Base-by-base conservation (phyloP, 2,329 filamentous ascomycete species). In the Phialemonium atrogriseum region DNA sequence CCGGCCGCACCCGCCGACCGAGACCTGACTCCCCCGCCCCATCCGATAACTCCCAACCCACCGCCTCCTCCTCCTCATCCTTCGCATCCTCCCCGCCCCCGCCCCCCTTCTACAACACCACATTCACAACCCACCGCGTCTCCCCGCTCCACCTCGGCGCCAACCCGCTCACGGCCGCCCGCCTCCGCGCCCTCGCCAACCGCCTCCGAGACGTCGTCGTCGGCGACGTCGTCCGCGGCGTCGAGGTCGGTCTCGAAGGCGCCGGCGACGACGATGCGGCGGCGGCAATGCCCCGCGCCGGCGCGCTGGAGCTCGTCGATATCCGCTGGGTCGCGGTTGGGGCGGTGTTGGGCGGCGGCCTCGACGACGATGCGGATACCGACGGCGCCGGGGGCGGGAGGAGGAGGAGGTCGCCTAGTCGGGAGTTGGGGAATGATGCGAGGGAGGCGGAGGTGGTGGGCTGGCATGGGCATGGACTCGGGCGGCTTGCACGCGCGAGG, bases 201-300 rank as follows among this genome's bases (percentile, higher is more conserved):
- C 59, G 66, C 3, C 51, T 77, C 2, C 65, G 71, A 23, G 71
- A 77, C 28, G 58, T 58, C 2, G 59, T 77, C 0, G 69, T 74
- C 0, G 72, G 72, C 11, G 72, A 77, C 41, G 65, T 73, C 2
- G 68, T 77, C n/a, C 67, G 73, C 34, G 73, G 73, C 25, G 65
- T 77, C 12, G 69, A 76, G 40, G 62, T 77, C 12, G 63, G 64
- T 0, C 44, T 69, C 5, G 58, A 62, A 29, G 52, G 58, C 5
- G 41, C 37, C 9, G 47, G 45, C 4, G 59, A 58, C 12, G 64
- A 66, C 16, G 59, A 42, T 6, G 38, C 48, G 1, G n/a, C n/a
- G n/a, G n/a, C n/a, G n/a, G n/a, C n/a, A n/a, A 44, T 66, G 14
- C 54, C 55, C 0, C 50, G 57, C 7, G 55, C 60, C 0, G 65